These are phyloP conservation scores for Schwanniomyces vanrijiae DNA, from an alignment of 805 yeast species.

Conservation along the genomic window DNA sequence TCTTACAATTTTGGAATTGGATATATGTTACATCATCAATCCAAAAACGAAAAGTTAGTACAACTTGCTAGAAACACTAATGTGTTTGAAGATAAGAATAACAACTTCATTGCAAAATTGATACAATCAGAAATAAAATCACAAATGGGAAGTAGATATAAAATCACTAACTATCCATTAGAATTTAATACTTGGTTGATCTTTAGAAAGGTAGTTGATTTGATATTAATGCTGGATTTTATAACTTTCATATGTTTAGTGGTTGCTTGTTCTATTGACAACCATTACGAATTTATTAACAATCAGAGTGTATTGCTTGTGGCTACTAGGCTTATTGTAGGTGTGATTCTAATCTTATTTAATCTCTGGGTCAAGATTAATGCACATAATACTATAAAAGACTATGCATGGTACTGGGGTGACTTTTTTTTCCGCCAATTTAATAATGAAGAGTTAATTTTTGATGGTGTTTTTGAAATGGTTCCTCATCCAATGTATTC, in stretches of 20 bases:
- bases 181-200: constrained; percentile 84
- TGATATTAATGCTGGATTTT: constrained; percentile 83
- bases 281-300: constrained; percentile 35
- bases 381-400: constrained; percentile 86
- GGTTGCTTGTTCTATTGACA: constrained; percentile 42
- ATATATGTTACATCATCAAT: constrained; percentile 61
- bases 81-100: constrained; percentile 24
- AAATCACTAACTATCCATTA: constrained; percentile 45
- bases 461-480: constrained; percentile 87
- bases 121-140: constrained; percentile 30
- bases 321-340: constrained; percentile 54
- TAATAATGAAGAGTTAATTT: constrained; percentile 63
- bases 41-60: constrained; percentile 55
- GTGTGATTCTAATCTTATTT: constrained; percentile 62
- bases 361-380: constrained; percentile 84
- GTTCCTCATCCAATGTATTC: constrained; percentile 95
- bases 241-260: constrained; percentile 71
- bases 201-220: constrained; percentile 76
- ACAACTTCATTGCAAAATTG: constrained; percentile 38
- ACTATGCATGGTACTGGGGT: constrained; percentile 95
- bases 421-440: constrained; percentile 80
- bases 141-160: constrained; percentile 39
- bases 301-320: constrained; percentile 45
- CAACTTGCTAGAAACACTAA: constrained; percentile 45
- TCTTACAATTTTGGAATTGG: constrained; percentile 84